Evolutionary conservation across 2,329 filamentous ascomycete genomes (phyloP), one percentile per base, ranked within the genome.

Genomic region (Alternaria hordeiaustralica): DNA sequence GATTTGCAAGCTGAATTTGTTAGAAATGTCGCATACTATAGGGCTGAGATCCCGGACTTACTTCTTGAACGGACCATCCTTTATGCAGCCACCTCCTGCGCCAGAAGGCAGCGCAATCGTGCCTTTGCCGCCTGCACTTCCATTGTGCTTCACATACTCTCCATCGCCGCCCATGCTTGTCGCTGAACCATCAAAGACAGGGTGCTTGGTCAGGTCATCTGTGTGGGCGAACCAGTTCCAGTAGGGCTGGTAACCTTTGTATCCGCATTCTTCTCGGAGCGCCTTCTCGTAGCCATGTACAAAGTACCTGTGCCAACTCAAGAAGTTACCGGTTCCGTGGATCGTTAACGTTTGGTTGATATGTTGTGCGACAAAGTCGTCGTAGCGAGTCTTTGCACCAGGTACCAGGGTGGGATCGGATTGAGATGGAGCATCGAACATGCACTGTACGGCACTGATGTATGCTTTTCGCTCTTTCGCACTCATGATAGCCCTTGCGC

Each of bases 191-290:
- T 76, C 71, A 23, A 76, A 74, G n/a, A 76, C 60, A 7, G 72
- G 71, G 5, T 64, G 68, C 7, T 59, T 63, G 5, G 76, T 69
- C 1, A 82, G 80, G 66, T 71, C 57, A 10, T 72, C 64, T 20
- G 66, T 64, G 25, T 68, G 50, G 18, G 58, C 58, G 23, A 68
- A 60, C 83, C 84, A 87, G 73, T 87, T 84, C 79, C 83, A 84
- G 75, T 86, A 86, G 3, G 81, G 81, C 49, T 78, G 74, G 43
- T 71, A 69, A 21, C 68, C 70, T 4, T 63, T 71, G 64, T 81
- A 83, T 12, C 76, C 75, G 57, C 81, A 83, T 55, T 82, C 80
- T 12, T 79, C 61, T 13, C 67, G 72, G 1, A 82, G 67, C 1
- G 78, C 78, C 41, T 76, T 67, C 60, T 83, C 79, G 59, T 78